These are phyloP conservation scores for Leccinum subrobustum DNA, from an alignment of 1,284 basidiomycete species.

Conservation along the genomic window DNA sequence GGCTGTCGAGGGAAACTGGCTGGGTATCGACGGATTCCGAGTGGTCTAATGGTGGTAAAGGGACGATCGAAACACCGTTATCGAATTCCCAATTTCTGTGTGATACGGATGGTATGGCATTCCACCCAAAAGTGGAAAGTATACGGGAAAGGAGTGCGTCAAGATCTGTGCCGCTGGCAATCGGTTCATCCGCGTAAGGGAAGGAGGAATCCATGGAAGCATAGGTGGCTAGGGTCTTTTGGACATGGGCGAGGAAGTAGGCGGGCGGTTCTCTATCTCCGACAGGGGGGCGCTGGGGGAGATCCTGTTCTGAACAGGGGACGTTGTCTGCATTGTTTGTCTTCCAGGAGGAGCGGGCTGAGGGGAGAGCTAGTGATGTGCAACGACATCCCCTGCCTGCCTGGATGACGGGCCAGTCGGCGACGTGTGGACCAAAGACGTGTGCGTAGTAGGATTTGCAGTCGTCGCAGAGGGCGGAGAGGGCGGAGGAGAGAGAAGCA, in stretches of 20 bases:
- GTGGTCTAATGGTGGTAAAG: constrained; percentile 11
- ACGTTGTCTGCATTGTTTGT: constrained; percentile 2
- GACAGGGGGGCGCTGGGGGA: constrained; percentile 23
- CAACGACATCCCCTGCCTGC: constrained; percentile 32
- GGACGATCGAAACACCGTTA: constrained; percentile 24
- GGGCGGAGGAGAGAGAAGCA: constrained; percentile 20
- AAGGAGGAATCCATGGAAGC: constrained; percentile 28
- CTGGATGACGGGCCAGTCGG: constrained; percentile 32
- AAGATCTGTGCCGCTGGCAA: constrained; percentile 25
- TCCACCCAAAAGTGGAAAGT: constrained; percentile 29
- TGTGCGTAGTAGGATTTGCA: constrained; percentile 33
- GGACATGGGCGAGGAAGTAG: constrained; percentile 33
- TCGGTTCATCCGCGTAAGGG: constrained; percentile 20
- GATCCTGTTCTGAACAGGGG: constrained; percentile 17
- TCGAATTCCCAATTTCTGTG: constrained; percentile 32
- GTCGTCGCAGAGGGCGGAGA: constrained; percentile 30
- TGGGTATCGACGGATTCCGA: constrained; percentile 1
- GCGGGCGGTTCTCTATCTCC: constrained; percentile 32
- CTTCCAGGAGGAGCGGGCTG: constrained; percentile 9
- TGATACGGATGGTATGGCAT: constrained; percentile 12
- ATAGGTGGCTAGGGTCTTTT: constrained; percentile 25
- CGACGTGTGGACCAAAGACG: constrained; percentile 33
- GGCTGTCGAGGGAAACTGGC: constrained; percentile 16
- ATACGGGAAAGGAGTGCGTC: constrained; percentile 27
- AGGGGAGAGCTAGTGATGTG: constrained; percentile 20